A percentile compares a stretch with the other conserved stretches of the same genome.
Evolutionary conservation across 2,329 filamentous ascomycete species (phyloP).

Genomic region (Gliomastix tumulicola): DNA sequence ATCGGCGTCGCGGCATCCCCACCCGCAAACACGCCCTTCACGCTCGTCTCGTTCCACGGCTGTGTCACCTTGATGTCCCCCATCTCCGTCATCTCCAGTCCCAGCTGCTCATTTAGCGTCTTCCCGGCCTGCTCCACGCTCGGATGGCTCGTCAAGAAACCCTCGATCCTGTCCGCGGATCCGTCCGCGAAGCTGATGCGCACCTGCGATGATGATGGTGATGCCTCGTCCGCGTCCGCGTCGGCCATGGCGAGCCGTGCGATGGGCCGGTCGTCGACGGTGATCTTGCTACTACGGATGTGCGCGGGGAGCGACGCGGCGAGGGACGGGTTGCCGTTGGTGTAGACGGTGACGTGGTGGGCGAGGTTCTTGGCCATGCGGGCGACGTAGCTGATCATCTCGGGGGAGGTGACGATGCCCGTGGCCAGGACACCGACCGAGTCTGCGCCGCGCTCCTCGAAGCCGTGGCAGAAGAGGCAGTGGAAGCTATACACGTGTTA

Average conservation of each 20-base stretch:
- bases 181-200: conserved; percentile 32
- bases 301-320: conserved; percentile 15
- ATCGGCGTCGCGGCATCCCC: conserved; percentile 37
- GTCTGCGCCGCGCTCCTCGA: conserved; percentile 41
- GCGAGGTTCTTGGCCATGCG: conserved; percentile 37
- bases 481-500: conserved; percentile 33
- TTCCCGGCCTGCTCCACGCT: conserved; percentile 24
- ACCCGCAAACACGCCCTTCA: conserved; percentile 44
- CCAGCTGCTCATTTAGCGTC: conserved; percentile 33
- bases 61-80: conserved; percentile 34
- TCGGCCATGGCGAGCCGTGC: conserved; percentile 16
- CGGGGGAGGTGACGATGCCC: conserved; percentile 19
- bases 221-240: conserved; percentile 7
- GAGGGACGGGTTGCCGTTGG: conserved; percentile 31
- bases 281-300: conserved; percentile 23
- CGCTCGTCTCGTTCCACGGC: conserved; percentile 41
- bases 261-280: conserved; percentile 26
- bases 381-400: conserved; percentile 28
- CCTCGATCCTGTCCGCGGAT: conserved; percentile 18
- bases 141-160: conserved; percentile 32
- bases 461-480: conserved; percentile 55
- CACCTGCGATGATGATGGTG: too few relatives aligned
- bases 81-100: conserved; percentile 28
- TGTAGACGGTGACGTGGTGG: conserved; percentile 40
- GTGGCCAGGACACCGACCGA: conserved; percentile 39